Percentiles rank a stretch among this genome's conserved stretches.
These are phyloP conservation scores for Colletotrichum sp. DNA, from an alignment of 2,329 filamentous ascomycete genomes.

Conservation along the genomic window DNA sequence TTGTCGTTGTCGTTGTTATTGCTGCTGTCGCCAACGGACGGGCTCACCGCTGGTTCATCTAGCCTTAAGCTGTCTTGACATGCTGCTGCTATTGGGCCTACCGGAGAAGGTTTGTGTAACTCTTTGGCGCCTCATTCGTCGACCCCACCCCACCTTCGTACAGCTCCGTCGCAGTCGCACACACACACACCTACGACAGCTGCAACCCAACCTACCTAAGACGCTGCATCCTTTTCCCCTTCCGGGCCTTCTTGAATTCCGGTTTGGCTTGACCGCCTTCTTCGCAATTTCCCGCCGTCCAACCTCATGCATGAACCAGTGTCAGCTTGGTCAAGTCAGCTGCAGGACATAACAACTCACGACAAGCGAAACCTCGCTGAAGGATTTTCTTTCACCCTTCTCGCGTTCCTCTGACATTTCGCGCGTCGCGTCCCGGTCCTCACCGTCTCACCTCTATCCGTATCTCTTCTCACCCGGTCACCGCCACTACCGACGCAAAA, in stretches of 20 bases:
- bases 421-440: background rate
- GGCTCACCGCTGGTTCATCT: background rate
- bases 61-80: background rate
- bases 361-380: background rate
- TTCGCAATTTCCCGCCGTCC: conserved; percentile 12
- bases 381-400: background rate
- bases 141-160: conserved; percentile 3
- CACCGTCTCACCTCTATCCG: background rate
- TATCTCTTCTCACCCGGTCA: background rate
- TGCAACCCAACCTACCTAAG: background rate
- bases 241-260: conserved; percentile 10
- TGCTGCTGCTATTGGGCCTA: background rate
- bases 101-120: background rate
- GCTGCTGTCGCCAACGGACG: background rate
- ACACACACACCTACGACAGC: background rate
- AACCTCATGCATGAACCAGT: conserved; percentile 11
- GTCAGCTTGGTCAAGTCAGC: background rate
- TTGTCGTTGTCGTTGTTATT: background rate
- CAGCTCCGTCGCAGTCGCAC: background rate
- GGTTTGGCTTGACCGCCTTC: conserved; percentile 21
- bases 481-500: background rate
- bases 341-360: background rate
- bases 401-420: background rate
- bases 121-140: conserved; percentile 1
- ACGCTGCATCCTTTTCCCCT: background rate